Evolutionary conservation across 2,329 filamentous ascomycete genomes (phyloP).

Genomic region (Domatiomyces globalis): DNA sequence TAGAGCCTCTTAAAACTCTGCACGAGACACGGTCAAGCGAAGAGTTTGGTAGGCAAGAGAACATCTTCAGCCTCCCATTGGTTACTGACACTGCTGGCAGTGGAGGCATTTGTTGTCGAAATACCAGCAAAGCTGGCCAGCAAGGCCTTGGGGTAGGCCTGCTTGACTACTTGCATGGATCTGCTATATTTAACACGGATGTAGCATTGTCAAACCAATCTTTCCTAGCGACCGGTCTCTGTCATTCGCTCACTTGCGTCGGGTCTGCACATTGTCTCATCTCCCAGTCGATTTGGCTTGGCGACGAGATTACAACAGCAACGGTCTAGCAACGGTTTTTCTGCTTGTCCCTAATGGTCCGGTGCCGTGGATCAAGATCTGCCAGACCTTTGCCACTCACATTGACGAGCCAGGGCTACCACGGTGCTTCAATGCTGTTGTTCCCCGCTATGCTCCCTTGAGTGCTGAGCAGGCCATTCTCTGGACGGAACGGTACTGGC

Average conservation of each 20-base stretch:
- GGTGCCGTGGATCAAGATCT: constrained; percentile 17
- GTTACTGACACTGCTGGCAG: constrained; percentile 19
- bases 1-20: constrained; percentile 29
- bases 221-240: constrained; percentile 27
- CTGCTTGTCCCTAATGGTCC: constrained; percentile 29
- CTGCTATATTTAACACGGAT: neutral
- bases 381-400: constrained; percentile 22
- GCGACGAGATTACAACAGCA: constrained; percentile 16
- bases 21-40: constrained; percentile 29
- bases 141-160: constrained; percentile 29
- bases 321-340: constrained; percentile 25
- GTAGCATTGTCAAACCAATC: constrained; percentile 21
- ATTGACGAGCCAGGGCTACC: constrained; percentile 26
- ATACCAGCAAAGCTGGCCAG: constrained; percentile 31
- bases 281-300: constrained; percentile 16
- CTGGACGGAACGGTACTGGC: constrained; percentile 31
- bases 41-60: constrained; percentile 25
- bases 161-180: neutral
- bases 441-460: constrained; percentile 30
- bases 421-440: constrained; percentile 19
- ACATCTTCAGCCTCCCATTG: constrained; percentile 1
- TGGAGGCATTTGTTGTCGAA: constrained; percentile 30
- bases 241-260: constrained; percentile 20
- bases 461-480: constrained; percentile 27
- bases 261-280: constrained; percentile 14